These are phyloP conservation scores for Dioscorea dumetorum DNA, from an alignment of 106 monocot genomes.

Conservation along the genomic window DNA sequence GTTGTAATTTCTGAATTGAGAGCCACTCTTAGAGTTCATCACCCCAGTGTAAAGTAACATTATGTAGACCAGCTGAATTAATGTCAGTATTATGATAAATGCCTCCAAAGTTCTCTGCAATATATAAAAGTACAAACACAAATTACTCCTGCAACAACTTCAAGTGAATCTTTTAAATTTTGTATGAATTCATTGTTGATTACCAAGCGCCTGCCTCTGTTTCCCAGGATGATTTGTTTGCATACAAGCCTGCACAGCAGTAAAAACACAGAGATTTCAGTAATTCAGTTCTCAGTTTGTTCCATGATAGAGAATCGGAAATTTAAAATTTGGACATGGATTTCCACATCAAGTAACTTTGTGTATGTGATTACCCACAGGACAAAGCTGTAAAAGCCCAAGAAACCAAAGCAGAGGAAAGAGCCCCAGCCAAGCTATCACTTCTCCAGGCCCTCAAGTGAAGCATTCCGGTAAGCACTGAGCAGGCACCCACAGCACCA, in stretches of 20 bases:
- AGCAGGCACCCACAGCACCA: conserved; percentile 20
- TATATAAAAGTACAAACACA: neutral
- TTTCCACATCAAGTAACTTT: too few species aligned
- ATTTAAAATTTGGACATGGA: neutral
- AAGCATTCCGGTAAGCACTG: conserved; percentile 13
- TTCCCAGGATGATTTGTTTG: conserved; percentile 26
- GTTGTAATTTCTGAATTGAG: conserved; percentile 8
- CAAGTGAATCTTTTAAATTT: neutral
- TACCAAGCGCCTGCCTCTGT: conserved; percentile 24
- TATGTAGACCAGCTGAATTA: conserved; percentile 28
- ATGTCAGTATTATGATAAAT: conserved; percentile 29
- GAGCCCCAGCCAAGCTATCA: conserved; percentile 23
- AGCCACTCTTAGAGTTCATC: conserved; percentile 16
- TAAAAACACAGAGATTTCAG: neutral
- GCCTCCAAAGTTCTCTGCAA: conserved; percentile 29
- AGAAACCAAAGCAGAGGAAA: conserved; percentile 25
- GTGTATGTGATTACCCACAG: conserved; percentile 9
- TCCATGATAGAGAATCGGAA: neutral
- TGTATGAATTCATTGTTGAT: neutral
- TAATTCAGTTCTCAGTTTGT: neutral
- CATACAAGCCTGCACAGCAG: conserved; percentile 22
- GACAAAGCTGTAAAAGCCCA: conserved; percentile 27
- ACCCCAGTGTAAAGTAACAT: conserved; percentile 22
- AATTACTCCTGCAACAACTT: neutral
- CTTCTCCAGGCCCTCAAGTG: conserved; percentile 27